A percentile compares a stretch with the other conserved stretches of the same genome.
phyloP scores from a whole-genome alignment of 2,329 filamentous ascomycete genomes.

The Amylocarpus encephaloides region DNA sequence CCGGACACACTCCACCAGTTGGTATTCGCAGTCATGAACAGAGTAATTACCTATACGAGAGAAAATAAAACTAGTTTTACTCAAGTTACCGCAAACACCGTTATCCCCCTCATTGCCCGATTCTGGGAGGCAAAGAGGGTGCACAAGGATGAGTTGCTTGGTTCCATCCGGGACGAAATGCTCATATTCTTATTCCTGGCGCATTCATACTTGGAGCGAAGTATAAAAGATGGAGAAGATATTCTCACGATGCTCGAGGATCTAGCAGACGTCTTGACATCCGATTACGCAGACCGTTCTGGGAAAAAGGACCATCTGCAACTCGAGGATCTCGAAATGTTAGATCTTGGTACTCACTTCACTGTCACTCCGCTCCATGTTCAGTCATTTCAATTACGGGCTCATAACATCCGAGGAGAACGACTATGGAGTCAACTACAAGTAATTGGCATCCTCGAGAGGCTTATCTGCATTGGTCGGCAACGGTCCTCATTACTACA shows the following conservation, averaged over 20 bases:
- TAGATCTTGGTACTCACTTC: conserved; percentile 30
- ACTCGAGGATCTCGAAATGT: conserved; percentile 62
- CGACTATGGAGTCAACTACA: conserved; percentile 55
- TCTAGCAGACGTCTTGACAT: conserved; percentile 65
- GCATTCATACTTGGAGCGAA: conserved; percentile 54
- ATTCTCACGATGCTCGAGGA: conserved; percentile 46
- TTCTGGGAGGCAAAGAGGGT: conserved; percentile 72
- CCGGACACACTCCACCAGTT: conserved; percentile 61
- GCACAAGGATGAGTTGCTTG: conserved; percentile 48
- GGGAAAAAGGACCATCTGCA: conserved; percentile 63
- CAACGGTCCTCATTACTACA: conserved; percentile 1
- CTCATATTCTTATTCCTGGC: conserved; percentile 64
- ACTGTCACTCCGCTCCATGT: conserved; percentile 38
- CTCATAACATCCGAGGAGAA: conserved; percentile 49
- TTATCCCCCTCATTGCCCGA: conserved; percentile 65
- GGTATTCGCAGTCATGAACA: conserved; percentile 71
- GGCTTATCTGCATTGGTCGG: conserved; percentile 20
- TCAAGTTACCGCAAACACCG: conserved; percentile 47
- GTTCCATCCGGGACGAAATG: conserved; percentile 68
- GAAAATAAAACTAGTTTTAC: conserved; percentile 63
- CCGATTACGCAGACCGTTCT: conserved; percentile 68
- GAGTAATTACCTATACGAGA: conserved; percentile 57
- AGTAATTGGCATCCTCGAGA: conserved; percentile 51
- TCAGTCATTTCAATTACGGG: conserved; percentile 46
- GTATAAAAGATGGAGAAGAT: conserved; percentile 38